These are phyloP conservation scores for Flammula alnicola DNA, from an alignment of 1,284 basidiomycete genomes.

Conservation along the genomic window DNA sequence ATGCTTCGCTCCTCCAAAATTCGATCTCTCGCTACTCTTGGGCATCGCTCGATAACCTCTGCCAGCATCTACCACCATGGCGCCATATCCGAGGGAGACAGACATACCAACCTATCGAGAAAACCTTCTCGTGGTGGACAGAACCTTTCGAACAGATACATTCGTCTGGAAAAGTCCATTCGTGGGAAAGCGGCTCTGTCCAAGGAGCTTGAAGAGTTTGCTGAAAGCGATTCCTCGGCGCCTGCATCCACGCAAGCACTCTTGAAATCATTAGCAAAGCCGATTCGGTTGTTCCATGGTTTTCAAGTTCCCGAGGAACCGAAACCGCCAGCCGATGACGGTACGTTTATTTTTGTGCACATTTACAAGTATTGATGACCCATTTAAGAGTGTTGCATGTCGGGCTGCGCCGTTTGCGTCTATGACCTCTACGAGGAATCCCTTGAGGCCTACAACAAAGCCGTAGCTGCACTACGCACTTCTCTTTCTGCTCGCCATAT, in stretches of 20 bases:
- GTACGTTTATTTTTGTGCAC: slow-evolving; percentile 41
- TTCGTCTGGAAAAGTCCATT: slow-evolving; percentile 57
- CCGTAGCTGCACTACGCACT: slow-evolving; percentile 54
- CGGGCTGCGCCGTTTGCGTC: slow-evolving; percentile 87
- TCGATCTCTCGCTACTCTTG: slow-evolving; percentile 8
- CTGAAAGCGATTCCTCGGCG: slow-evolving; percentile 8
- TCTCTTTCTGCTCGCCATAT: slow-evolving; percentile 55
- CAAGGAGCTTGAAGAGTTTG: slow-evolving; percentile 34
- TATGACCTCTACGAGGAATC: slow-evolving; percentile 87
- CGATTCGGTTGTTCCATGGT: slow-evolving; percentile 50
- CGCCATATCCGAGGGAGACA: slow-evolving; percentile 13
- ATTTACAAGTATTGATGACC: not conserved
- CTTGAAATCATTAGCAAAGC: slow-evolving; percentile 12
- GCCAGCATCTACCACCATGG: slow-evolving; percentile 11
- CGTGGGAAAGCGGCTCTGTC: slow-evolving; percentile 48
- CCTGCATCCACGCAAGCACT: slow-evolving; percentile 1
- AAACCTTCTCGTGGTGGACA: slow-evolving; percentile 34
- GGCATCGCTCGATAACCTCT: slow-evolving; percentile 20
- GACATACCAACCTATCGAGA: slow-evolving; percentile 7
- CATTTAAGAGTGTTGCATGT: slow-evolving; percentile 86
- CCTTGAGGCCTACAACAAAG: slow-evolving; percentile 64
- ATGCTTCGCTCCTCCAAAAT: slow-evolving; percentile 20
- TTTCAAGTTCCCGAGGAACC: slow-evolving; percentile 65
- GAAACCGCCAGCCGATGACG: slow-evolving; percentile 63
- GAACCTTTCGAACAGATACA: slow-evolving; percentile 53